These are phyloP conservation scores for Royoungia palumana DNA, from an alignment of 768 basidiomycete species.

Conservation along the genomic window DNA sequence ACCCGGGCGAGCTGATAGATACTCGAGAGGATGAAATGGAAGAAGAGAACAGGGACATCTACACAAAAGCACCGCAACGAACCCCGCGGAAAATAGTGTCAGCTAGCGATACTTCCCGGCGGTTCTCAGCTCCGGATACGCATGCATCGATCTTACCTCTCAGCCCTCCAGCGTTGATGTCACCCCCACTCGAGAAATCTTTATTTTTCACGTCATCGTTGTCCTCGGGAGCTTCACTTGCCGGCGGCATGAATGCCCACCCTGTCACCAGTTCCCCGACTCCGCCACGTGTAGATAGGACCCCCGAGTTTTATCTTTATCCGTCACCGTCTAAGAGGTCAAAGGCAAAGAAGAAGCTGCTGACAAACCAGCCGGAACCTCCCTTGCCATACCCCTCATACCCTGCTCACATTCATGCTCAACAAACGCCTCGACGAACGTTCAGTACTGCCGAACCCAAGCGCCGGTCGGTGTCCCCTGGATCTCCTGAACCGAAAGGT, in stretches of 20 bases:
- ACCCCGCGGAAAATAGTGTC: neutral
- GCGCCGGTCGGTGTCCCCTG: conserved; percentile 2
- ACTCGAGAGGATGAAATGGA: no score
- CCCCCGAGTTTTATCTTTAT: conserved; percentile 17
- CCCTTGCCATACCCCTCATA: conserved; percentile 25
- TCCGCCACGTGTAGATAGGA: neutral
- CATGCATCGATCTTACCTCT: conserved; percentile 46
- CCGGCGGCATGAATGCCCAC: neutral
- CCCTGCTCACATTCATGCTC: neutral
- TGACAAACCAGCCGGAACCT: conserved; percentile 6
- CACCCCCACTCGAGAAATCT: conserved; percentile 51
- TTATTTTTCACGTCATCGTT: conserved; percentile 47
- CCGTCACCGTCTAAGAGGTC: conserved; percentile 15
- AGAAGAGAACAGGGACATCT: no score
- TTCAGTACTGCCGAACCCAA: conserved; percentile 1
- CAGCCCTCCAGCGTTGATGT: conserved; percentile 57
- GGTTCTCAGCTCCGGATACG: conserved; percentile 18
- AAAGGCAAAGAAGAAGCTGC: conserved; percentile 5
- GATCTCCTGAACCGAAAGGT: conserved; percentile 8
- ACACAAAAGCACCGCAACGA: conserved; percentile 18
- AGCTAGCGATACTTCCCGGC: neutral
- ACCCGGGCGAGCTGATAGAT: neutral
- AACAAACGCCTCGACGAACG: neutral
- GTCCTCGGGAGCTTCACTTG: conserved; percentile 18
- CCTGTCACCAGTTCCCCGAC: neutral